Evolutionary conservation across 768 basidiomycete species (phyloP), one percentile per base, ranked within the genome.

Genomic region (Rhizopogon rudus): DNA sequence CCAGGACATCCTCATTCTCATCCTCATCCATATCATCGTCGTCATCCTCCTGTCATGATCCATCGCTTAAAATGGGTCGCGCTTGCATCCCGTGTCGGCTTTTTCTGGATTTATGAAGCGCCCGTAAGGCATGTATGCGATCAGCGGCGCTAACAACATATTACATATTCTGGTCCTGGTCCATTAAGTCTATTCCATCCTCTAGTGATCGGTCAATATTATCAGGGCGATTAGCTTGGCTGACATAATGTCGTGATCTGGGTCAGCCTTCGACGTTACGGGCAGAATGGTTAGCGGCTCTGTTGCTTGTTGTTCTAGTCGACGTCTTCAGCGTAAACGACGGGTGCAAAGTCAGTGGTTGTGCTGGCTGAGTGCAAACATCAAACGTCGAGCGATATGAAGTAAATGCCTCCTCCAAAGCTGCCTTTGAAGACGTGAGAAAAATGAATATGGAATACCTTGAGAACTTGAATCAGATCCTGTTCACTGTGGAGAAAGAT

Each of bases 401-500:
- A 1, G 84, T 78, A 65, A 90, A 96, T 14, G 78, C 63, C 6
- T 74, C 70, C 63, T 94, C 90, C 12, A 96, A 75, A 0, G 83
- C 80, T 9, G 65, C 65, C 92, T 94, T 49, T 39, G 42, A 50
- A 43, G 39, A 28, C 35, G 43, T 53, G 40, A 44, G 41, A 52
- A 25, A 48, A 52, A 25, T 3, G 12, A 17, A 39, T 22, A 0
- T 22, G 31, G 8, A 16, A 7, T 52, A 93, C 93, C 75, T 91
- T 94, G 40, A 98, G 77, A 0, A 86, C 83, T 3, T 81, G 71
- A 0, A 98, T 77, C 14, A 99, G 71, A 57, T 87, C 88, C 9
- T 76, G 77, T 67, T 99, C 96, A 66, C 86, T 86, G 61, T 98
- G 93, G 10, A 99, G 64, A 50, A 97, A 86, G 37, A 98, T 88